These are phyloP conservation scores for Myrmaecium sp. DNA, from an alignment of 2,329 filamentous ascomycete genomes.

Conservation along the genomic window DNA sequence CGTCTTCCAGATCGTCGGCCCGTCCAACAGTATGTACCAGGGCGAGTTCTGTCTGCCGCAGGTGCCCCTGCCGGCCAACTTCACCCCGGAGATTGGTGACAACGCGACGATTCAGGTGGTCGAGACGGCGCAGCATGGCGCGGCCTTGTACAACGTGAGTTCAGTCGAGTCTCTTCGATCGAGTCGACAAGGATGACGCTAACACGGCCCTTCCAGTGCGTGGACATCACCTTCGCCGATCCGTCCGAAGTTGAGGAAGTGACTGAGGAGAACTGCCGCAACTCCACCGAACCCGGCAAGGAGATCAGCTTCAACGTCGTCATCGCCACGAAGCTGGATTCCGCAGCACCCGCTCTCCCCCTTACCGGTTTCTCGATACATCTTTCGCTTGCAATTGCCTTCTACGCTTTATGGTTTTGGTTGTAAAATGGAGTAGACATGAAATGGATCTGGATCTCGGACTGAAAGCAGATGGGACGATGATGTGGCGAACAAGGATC, in stretches of 20 bases:
- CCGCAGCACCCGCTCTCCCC: slow-evolving; percentile 7
- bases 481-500: not conserved
- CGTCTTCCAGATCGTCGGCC: slow-evolving; percentile 69
- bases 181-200: not conserved
- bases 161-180: slow-evolving; percentile 1
- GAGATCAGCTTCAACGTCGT: slow-evolving; percentile 60
- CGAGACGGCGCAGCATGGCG: slow-evolving; percentile 69
- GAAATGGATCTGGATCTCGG: slow-evolving; percentile 1
- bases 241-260: slow-evolving; percentile 60
- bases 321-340: slow-evolving; percentile 35
- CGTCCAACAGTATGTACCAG: slow-evolving; percentile 67
- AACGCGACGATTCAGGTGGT: slow-evolving; percentile 82
- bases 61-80: slow-evolving; percentile 61
- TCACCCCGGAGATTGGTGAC: slow-evolving; percentile 61
- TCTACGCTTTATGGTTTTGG: slow-evolving; percentile 3
- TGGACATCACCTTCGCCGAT: slow-evolving; percentile 82
- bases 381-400: slow-evolving; percentile 1
- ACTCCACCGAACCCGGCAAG: slow-evolving; percentile 38
- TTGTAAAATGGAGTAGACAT: too few species aligned
- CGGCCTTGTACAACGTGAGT: slow-evolving; percentile 62
- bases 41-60: slow-evolving; percentile 82
- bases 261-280: slow-evolving; percentile 74
- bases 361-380: slow-evolving; percentile 1
- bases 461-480: not conserved
- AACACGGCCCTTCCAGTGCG: slow-evolving; percentile 46